Evolutionary conservation across 163 green algal genomes (phyloP), one percentile per base, ranked within the genome.

Genomic region (Scenedesmus sp.): DNA sequence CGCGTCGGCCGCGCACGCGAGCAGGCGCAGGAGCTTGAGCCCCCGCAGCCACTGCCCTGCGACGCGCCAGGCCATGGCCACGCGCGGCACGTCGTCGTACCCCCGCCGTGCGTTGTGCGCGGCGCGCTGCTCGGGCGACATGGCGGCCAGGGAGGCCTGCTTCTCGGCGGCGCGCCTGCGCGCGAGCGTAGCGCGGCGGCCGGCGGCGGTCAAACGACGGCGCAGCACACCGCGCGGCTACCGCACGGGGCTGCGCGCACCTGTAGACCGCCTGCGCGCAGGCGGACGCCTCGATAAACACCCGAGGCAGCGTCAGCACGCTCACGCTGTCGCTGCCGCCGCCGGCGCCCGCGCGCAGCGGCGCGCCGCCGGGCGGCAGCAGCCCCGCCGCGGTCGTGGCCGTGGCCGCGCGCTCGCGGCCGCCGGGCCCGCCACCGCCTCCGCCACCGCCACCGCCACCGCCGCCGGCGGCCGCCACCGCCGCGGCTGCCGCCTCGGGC

Each of bases 251-350:
- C 31, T 15, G 0, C 57, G 24, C 60, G 14, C 53, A 77, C 69
- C 45, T 77, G 36, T 77, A 77, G 1, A 66, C 69, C 22, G 69
- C 69, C 34, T 77, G 69, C 13, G 65, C 65, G 69, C 69, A 77
- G 31, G 69, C 53, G 28, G 69, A 77, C 22, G 69, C 69, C 28
- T 77, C 33, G 4, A 75, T 39, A 50, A 51, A 42, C 18, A 53
- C 44, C 44, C 34, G 54, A 11, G 54, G 57, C 57, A 64, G 57
- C 4, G 9, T 22, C 57, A 64, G 0, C 57, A 39, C 57, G 22
- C 57, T 39, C 24, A 64, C 57, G n/a, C 57, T 28, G 6, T 63
- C 39, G 7, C 6, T 10, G 39, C 39, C 10, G 39, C 7, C 7
- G 7, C 7, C 39, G 39, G 6, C 39, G 39, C 39, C 39, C 39